phyloP scores from a whole-genome alignment of 495 filamentous ascomycete genomes.

The Cenococcum geophilum region DNA sequence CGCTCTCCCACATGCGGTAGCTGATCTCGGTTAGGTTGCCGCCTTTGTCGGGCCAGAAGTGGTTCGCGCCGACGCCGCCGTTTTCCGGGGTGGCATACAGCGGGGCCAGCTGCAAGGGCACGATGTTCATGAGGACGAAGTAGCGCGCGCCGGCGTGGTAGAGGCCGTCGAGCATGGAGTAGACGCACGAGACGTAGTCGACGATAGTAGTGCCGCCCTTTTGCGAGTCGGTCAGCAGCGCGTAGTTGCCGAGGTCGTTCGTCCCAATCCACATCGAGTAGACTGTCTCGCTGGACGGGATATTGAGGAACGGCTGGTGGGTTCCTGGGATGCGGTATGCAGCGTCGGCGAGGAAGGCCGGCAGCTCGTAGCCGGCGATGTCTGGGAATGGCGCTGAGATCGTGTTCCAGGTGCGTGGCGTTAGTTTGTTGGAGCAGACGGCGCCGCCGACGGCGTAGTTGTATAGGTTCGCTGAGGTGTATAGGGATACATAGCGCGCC shows the following conservation, averaged over 20 bases:
- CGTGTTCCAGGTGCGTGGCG: conserved; percentile 44
- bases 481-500: conserved; percentile 54
- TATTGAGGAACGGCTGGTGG: conserved; percentile 47
- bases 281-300: conserved; percentile 53
- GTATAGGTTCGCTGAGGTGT: conserved; percentile 54
- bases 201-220: conserved; percentile 50
- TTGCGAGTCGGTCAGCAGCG: conserved; percentile 59
- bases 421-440: conserved; percentile 61
- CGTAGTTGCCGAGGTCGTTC: conserved; percentile 62
- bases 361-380: conserved; percentile 60
- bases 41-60: conserved; percentile 57
- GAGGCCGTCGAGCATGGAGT: conserved; percentile 50
- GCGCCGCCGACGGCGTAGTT: conserved; percentile 70
- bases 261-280: conserved; percentile 75
- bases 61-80: conserved; percentile 47
- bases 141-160: conserved; percentile 57
- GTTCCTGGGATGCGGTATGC: conserved; percentile 38
- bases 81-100: conserved; percentile 49
- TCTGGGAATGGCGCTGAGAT: conserved; percentile 54
- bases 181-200: conserved; percentile 61
- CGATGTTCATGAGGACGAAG: conserved; percentile 63
- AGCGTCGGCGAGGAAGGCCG: conserved; percentile 60
- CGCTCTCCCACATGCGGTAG: conserved; percentile 57
- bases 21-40: conserved; percentile 52
- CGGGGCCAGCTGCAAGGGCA: conserved; percentile 56